These are phyloP conservation scores for Diplodia intermedia DNA, from an alignment of 2,329 filamentous ascomycete species.

Conservation along the genomic window DNA sequence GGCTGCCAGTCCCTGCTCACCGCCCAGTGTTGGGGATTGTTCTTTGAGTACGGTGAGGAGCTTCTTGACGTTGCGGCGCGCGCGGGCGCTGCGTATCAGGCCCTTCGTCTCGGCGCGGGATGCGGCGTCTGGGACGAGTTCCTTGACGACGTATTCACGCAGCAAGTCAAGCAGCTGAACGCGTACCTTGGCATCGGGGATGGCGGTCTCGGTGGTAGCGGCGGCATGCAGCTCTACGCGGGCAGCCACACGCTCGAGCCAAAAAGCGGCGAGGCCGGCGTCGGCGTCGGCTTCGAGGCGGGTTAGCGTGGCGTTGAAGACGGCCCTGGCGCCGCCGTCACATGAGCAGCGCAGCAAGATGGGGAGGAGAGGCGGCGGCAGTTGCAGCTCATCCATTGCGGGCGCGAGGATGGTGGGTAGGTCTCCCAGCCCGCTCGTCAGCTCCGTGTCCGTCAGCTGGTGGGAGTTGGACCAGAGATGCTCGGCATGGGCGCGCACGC, in stretches of 20 bases:
- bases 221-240: conserved; percentile 41
- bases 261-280: conserved; percentile 42
- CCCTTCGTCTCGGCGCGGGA: conserved; percentile 43
- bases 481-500: conserved; percentile 1
- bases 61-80: conserved; percentile 43
- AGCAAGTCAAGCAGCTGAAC: conserved; percentile 46
- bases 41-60: conserved; percentile 39
- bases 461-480: conserved; percentile 8
- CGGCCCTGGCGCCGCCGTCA: conserved; percentile 18
- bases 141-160: conserved; percentile 41
- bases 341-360: conserved; percentile 27
- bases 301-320: conserved; percentile 34
- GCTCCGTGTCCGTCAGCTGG: conserved; percentile 12
- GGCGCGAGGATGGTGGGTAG: conserved; percentile 9
- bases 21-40: conserved; percentile 16
- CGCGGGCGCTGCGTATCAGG: conserved; percentile 43
- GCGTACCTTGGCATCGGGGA: conserved; percentile 43
- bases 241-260: conserved; percentile 43
- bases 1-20: conserved; percentile 20
- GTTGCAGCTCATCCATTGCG: background rate
- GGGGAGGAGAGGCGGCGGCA: conserved; percentile 22
- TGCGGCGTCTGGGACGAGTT: conserved; percentile 45
- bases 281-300: conserved; percentile 43
- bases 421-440: conserved; percentile 1
- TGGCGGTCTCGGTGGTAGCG: conserved; percentile 34